Evolutionary conservation across 2,329 filamentous ascomycete genomes (phyloP).

Genomic region (Shiraia sp.): DNA sequence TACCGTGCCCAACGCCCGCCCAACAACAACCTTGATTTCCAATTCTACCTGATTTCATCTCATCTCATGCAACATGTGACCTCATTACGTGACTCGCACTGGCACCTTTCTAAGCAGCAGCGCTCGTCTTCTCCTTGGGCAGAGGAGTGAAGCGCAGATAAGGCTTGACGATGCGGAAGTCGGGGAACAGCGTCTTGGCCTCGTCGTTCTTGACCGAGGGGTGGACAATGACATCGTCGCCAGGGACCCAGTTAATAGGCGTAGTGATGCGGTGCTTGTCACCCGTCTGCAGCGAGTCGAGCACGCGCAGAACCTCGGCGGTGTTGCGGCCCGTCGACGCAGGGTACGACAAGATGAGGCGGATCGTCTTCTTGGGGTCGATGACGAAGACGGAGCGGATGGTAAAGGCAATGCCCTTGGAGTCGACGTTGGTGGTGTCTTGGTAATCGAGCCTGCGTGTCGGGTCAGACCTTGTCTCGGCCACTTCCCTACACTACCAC

Average conservation of each 20-base stretch:
- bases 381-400: constrained; percentile 69
- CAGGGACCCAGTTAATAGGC: constrained; percentile 64
- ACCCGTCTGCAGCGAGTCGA: constrained; percentile 59
- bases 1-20: constrained; percentile 3
- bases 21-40: not conserved
- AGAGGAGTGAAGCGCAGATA: constrained; percentile 64
- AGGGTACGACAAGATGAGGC: constrained; percentile 65
- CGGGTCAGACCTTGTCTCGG: constrained; percentile 17
- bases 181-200: constrained; percentile 62
- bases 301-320: constrained; percentile 56
- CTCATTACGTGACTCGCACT: not conserved
- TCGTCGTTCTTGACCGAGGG: constrained; percentile 61
- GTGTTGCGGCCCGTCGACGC: constrained; percentile 63
- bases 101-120: constrained; percentile 27
- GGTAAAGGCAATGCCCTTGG: constrained; percentile 62
- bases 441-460: constrained; percentile 53
- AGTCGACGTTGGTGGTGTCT: constrained; percentile 62
- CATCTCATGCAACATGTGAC: not conserved
- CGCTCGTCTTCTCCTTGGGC: constrained; percentile 61
- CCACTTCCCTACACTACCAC: not conserved
- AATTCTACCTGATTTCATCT: not conserved
- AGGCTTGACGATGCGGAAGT: constrained; percentile 65
- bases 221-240: constrained; percentile 65
- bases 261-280: constrained; percentile 65
- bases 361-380: constrained; percentile 67